Evolutionary conservation across 2,329 filamentous ascomycete species (phyloP).

Genomic region (Kalaharituber pfeilii): DNA sequence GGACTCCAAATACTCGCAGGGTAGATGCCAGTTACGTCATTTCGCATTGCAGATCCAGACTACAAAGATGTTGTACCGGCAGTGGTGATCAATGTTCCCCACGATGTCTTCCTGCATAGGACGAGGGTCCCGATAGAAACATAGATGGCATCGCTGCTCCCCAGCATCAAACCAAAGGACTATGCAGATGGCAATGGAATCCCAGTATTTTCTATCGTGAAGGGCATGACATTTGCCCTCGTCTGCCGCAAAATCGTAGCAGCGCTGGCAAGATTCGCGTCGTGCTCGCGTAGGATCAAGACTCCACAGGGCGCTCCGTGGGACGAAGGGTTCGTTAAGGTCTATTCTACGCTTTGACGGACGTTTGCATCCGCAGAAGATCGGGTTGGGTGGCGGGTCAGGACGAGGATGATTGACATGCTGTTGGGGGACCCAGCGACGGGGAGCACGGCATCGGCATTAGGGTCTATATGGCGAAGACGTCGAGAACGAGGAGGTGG

Average conservation of each 20-base stretch:
- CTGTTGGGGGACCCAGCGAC: slow-evolving; percentile 43
- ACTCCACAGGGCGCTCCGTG: slow-evolving; percentile 1
- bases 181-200: slow-evolving; percentile 22
- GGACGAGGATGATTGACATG: slow-evolving; percentile 43
- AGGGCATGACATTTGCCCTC: slow-evolving; percentile 57
- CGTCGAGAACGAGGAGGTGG: slow-evolving; percentile 25
- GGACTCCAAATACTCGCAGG: neutral
- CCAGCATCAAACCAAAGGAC: neutral
- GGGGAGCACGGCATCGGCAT: slow-evolving; percentile 43
- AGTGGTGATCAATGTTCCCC: slow-evolving; percentile 51
- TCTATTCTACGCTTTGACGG: slow-evolving; percentile 22
- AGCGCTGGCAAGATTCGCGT: slow-evolving; percentile 31
- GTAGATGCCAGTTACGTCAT: slow-evolving; percentile 3
- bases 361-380: slow-evolving; percentile 33
- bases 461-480: slow-evolving; percentile 37
- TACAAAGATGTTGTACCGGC: too few relatives aligned
- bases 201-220: slow-evolving; percentile 46
- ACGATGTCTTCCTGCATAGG: slow-evolving; percentile 46
- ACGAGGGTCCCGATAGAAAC: slow-evolving; percentile 19
- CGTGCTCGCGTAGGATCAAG: slow-evolving; percentile 11
- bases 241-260: slow-evolving; percentile 44
- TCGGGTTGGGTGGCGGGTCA: slow-evolving; percentile 27
- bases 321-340: slow-evolving; percentile 7
- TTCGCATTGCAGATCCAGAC: too few relatives aligned
- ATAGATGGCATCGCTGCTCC: slow-evolving; percentile 22